Percentiles rank a stretch among this genome's conserved stretches.
Evolutionary conservation across 148 eudicot species (phyloP).

Genomic region (Chenopodium album): DNA sequence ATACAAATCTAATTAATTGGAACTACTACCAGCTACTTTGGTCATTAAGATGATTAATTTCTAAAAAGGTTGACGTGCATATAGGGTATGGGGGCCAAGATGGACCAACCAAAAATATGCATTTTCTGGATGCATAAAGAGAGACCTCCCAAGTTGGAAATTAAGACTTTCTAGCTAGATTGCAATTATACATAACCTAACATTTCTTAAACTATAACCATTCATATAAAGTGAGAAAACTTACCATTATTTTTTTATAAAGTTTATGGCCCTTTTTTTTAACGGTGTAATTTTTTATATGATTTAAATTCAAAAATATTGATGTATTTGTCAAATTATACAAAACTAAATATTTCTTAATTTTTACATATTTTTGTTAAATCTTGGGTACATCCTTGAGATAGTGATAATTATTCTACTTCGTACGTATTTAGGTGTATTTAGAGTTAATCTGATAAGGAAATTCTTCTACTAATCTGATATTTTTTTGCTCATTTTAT

Average conservation of each 20-base stretch:
- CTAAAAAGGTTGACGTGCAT: background rate
- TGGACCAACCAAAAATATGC: conserved; percentile 9
- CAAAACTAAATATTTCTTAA: too few species aligned
- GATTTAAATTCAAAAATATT: background rate
- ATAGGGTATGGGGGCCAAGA: conserved; percentile 4
- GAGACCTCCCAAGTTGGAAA: conserved; percentile 13
- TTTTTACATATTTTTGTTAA: too few species aligned
- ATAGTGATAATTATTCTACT: too few species aligned
- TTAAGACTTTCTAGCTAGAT: conserved; percentile 9
- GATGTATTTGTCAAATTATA: background rate
- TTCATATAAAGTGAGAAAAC: conserved; percentile 15
- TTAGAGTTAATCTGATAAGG: too few species aligned
- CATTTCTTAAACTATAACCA: conserved; percentile 1
- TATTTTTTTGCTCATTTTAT: too few species aligned
- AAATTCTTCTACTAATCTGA: too few species aligned
- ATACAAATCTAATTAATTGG: background rate
- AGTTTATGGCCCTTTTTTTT: conserved; percentile 18
- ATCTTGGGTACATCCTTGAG: too few species aligned
- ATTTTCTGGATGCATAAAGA: conserved; percentile 10
- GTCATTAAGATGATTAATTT: background rate
- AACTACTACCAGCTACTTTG: background rate
- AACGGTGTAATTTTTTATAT: conserved; percentile 1
- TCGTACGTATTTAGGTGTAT: too few species aligned
- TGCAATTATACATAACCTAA: conserved; percentile 16
- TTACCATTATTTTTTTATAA: background rate